Conservation (phyloP, 768 basidiomycete genomes). For the Russula vinacea region DNA sequence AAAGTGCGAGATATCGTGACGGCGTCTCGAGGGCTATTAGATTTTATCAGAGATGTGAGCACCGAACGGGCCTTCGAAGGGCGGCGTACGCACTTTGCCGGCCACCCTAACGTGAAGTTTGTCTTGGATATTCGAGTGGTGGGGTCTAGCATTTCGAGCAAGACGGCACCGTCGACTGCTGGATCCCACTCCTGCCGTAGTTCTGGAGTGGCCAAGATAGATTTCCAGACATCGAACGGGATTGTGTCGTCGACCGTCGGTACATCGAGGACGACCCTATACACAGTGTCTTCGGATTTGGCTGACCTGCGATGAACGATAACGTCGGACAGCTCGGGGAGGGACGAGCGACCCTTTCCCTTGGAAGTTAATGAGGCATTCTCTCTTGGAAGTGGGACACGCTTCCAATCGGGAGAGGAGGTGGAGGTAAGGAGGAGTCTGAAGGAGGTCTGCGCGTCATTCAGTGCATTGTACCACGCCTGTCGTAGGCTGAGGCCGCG, state of each 20-base stretch:
- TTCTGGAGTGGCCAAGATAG: conserved; percentile 81
- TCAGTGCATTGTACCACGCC: conserved; percentile 76
- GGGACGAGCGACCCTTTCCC: conserved; percentile 54
- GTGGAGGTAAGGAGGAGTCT: conserved; percentile 71
- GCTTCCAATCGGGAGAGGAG: conserved; percentile 74
- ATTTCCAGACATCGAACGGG: conserved; percentile 75
- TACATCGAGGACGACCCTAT: conserved; percentile 79
- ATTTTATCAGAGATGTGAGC: conserved; percentile 3
- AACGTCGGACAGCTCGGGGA: conserved; percentile 68
- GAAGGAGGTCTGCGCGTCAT: conserved; percentile 72
- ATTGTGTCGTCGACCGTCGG: conserved; percentile 53
- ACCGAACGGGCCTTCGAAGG: neutral
- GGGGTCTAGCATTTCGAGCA: conserved; percentile 84
- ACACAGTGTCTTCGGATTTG: conserved; percentile 73
- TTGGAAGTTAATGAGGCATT: conserved; percentile 48
- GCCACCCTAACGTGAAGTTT: conserved; percentile 93
- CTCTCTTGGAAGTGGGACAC: conserved; percentile 52
- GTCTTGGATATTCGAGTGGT: conserved; percentile 85
- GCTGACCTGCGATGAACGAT: conserved; percentile 68
- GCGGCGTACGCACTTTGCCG: conserved; percentile 71
- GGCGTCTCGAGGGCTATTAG: conserved; percentile 78
- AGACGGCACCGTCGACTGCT: conserved; percentile 78
- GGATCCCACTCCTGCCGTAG: conserved; percentile 91
- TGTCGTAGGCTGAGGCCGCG: conserved; percentile 60
- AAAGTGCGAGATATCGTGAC: conserved; percentile 89